Evolutionary conservation across 1,284 basidiomycete genomes (phyloP).

Genomic region (Cutaneotrichosporon arboriforme): DNA sequence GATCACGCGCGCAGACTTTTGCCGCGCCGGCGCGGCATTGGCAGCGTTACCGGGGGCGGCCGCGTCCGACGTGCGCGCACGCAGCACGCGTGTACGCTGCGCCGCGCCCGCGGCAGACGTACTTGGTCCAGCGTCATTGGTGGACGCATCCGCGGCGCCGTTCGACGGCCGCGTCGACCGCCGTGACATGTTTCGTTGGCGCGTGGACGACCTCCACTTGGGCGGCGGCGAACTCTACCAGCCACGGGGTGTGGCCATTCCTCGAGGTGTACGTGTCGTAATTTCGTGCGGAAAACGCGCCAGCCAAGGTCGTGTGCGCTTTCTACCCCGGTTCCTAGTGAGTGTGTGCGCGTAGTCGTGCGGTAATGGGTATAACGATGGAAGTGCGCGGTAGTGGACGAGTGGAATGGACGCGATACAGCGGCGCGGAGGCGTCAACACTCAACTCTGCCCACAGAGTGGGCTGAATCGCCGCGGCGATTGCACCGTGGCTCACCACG

Average conservation of each 20-base stretch:
- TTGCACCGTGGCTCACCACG: neutral
- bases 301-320: neutral
- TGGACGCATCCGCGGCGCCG: too few species aligned
- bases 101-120: too few species aligned
- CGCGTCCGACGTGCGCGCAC: constrained; percentile 9
- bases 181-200: neutral
- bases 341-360: neutral
- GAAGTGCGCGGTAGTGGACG: constrained; percentile 3
- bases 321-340: too few species aligned
- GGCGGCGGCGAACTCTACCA: neutral
- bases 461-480: too few species aligned
- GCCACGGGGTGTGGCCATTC: neutral
- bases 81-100: neutral
- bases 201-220: constrained; percentile 21
- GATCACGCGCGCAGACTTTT: constrained; percentile 4
- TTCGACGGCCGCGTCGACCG: too few species aligned
- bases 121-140: too few species aligned
- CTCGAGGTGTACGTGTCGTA: neutral
- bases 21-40: too few species aligned
- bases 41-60: neutral
- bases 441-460: too few species aligned
- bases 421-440: neutral
- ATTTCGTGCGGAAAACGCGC: neutral
- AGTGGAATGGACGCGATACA: constrained; percentile 2
- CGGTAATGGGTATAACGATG: constrained; percentile 5